Evolutionary conservation across 2,329 filamentous ascomycete species (phyloP).

Genomic region (Arthrinium puccinioides): DNA sequence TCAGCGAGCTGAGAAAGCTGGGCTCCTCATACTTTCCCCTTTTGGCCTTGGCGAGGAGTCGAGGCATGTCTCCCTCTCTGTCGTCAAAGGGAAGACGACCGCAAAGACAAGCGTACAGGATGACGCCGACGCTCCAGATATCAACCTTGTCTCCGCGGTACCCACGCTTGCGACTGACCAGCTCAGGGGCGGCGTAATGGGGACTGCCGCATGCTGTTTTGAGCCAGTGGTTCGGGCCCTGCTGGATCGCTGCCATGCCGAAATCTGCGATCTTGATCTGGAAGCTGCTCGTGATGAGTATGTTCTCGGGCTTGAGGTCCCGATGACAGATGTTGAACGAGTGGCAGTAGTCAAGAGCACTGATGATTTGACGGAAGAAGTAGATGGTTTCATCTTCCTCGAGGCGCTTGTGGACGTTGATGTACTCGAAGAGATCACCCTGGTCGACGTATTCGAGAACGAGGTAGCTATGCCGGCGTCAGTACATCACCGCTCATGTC

Average conservation of each 20-base stretch:
- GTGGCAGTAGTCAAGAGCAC: constrained; percentile 87
- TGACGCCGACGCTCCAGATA: constrained; percentile 90
- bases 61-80: constrained; percentile 41
- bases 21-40: constrained; percentile 55
- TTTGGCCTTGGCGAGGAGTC: constrained; percentile 55
- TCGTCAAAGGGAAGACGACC: constrained; percentile 79
- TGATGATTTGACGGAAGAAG: constrained; percentile 90
- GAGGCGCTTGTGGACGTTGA: constrained; percentile 66
- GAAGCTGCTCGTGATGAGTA: constrained; percentile 68
- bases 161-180: constrained; percentile 57
- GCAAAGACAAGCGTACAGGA: constrained; percentile 80
- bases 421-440: constrained; percentile 78
- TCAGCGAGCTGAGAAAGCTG: constrained; percentile 57
- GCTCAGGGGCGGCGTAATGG: constrained; percentile 91
- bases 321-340: constrained; percentile 92
- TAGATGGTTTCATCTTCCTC: constrained; percentile 73
- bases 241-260: constrained; percentile 88
- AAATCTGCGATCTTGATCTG: constrained; percentile 95
- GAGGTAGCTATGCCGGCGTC: constrained; percentile 61
- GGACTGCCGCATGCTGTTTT: constrained; percentile 92
- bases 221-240: constrained; percentile 70
- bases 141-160: constrained; percentile 86
- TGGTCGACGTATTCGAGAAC: constrained; percentile 85
- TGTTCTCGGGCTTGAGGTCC: constrained; percentile 95
- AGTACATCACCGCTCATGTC: constrained; percentile 8